phyloP scores from a whole-genome alignment of 257 asterid genomes.

The Rhazya stricta region DNA sequence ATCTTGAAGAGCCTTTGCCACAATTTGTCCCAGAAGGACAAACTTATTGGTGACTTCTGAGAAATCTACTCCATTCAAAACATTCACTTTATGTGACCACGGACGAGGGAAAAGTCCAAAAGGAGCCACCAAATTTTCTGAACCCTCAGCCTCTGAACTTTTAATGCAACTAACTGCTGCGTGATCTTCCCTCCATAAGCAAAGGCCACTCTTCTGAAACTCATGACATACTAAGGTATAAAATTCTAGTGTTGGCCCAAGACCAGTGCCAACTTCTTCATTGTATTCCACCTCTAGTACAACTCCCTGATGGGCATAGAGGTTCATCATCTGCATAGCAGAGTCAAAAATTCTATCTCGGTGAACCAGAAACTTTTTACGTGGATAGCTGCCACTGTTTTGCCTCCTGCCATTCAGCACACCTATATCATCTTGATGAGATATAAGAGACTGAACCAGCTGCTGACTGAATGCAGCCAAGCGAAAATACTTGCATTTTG shows the following conservation, averaged over 20 bases:
- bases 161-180: conserved; percentile 21
- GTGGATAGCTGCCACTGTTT: conserved; percentile 36
- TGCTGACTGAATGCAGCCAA: conserved; percentile 54
- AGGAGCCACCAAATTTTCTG: conserved; percentile 40
- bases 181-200: conserved; percentile 85
- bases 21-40: conserved; percentile 69
- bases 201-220: conserved; percentile 73
- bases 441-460: conserved; percentile 35
- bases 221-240: conserved; percentile 81
- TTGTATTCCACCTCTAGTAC: conserved; percentile 77
- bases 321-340: conserved; percentile 74
- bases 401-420: conserved; percentile 49
- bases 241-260: conserved; percentile 93
- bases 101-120: conserved; percentile 93
- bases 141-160: conserved; percentile 32
- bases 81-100: conserved; percentile 49
- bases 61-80: conserved; percentile 33
- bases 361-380: conserved; percentile 71
- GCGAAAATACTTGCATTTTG: conserved; percentile 73
- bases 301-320: conserved; percentile 51
- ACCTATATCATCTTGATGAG: conserved; percentile 32
- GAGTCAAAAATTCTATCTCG: conserved; percentile 74
- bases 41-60: conserved; percentile 59
- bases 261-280: conserved; percentile 98
- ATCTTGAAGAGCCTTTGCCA: conserved; percentile 89